Base-by-base conservation (phyloP, 2,329 filamentous ascomycete genomes). In the Fusarium verrucosum region DNA sequence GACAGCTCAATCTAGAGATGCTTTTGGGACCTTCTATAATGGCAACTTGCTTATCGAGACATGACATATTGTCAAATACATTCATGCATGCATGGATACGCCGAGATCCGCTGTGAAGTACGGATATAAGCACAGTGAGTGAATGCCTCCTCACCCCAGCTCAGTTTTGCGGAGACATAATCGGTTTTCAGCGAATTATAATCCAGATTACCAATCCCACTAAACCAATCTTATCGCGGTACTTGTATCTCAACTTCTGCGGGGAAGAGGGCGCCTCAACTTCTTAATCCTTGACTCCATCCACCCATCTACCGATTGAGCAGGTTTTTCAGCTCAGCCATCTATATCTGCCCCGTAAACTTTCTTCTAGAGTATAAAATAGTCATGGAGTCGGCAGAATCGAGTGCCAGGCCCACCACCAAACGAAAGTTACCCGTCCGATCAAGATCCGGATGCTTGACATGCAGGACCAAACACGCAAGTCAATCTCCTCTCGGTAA, bases 381-480 rank as follows among this genome's bases (percentile, higher is more conserved):
- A 11, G 5, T 0, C 10, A 65, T 62, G 62, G 46, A 43, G 3
- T 32, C 47, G 16, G 16, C 14, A 0, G 23, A 41, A 10, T 20
- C 44, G 25, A 25, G 19, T 16, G 5, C 22, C 14, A 33, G 28
- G 5, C 11, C 53, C 17, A 20, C 20, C 4, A 36, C 20, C 17
- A 65, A 66, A 40, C 50, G 38, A 19, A 66, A 47, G 19, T n/a
- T 66, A 5, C 44, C 63, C 19, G 14, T 56, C 1, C 41, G 63
- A 10, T 66, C 63, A 10, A 50, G 63, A 40, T 66, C 63, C 10
- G 63, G 63, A 2, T 66, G 63, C 22, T 42, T 66, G 45, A 66
- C 63, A 3, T 66, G 63, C 14, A 46, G 63, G 26, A 59, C 50
- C 30, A 66, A 66, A 49, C 63, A 66, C 49, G 63, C 64, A 42